Percentiles rank a stretch among this genome's conserved stretches.
phyloP scores from a whole-genome alignment of 257 asterid species.

The Solanum rostratum region DNA sequence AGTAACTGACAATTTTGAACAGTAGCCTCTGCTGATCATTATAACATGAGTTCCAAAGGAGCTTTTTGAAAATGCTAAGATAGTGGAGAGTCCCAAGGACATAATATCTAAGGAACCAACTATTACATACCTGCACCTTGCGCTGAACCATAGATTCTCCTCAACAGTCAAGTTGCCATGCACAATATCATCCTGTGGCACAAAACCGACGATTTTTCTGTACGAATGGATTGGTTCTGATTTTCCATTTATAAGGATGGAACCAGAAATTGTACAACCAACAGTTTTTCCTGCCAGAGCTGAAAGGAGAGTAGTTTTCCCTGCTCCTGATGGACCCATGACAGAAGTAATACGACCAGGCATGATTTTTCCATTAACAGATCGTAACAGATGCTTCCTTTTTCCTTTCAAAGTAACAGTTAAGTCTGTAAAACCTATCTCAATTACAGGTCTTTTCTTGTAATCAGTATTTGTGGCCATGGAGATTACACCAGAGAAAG shows the following conservation, averaged over 20 bases:
- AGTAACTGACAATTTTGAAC: neutral
- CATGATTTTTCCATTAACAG: constrained; percentile 61
- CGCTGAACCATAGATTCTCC: constrained; percentile 98
- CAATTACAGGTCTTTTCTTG: constrained; percentile 53
- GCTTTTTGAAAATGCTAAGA: neutral
- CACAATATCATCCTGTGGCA: constrained; percentile 98
- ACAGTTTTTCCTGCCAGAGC: constrained; percentile 88
- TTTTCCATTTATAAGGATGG: constrained; percentile 59
- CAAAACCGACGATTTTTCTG: constrained; percentile 78
- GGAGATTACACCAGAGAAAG: constrained; percentile 56
- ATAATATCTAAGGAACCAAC: neutral
- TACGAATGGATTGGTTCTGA: constrained; percentile 62
- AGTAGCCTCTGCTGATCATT: neutral
- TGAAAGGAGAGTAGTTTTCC: constrained; percentile 88
- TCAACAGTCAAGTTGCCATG: constrained; percentile 94
- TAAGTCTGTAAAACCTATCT: constrained; percentile 57
- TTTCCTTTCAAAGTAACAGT: constrained; percentile 72
- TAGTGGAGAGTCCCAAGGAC: neutral
- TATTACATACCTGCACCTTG: constrained; percentile 69
- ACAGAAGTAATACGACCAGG: constrained; percentile 91
- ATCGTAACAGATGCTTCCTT: constrained; percentile 59
- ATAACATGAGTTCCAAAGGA: neutral
- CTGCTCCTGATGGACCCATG: constrained; percentile 99
- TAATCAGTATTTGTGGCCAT: constrained; percentile 42
- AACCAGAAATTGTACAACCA: constrained; percentile 67